These are phyloP conservation scores for Cladophialophora immunda DNA, from an alignment of 2,329 filamentous ascomycete species.

Conservation along the genomic window DNA sequence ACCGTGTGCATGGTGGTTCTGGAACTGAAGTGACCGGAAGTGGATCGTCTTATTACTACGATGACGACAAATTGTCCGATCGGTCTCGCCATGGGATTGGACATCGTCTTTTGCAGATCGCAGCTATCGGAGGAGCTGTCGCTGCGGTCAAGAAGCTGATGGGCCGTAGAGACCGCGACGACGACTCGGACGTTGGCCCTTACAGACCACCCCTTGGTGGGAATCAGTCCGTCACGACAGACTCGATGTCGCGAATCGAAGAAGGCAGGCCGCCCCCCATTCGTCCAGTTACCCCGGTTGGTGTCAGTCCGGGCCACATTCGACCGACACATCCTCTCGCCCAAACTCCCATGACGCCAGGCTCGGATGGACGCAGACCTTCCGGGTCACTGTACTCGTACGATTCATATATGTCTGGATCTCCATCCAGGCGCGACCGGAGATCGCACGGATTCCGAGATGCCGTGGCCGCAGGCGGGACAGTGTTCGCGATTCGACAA, in stretches of 20 bases:
- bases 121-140: constrained; percentile 69
- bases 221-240: constrained; percentile 56
- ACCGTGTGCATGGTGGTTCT: constrained; percentile 53
- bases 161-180: constrained; percentile 62
- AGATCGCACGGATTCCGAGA: constrained; percentile 63
- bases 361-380: constrained; percentile 32
- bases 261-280: constrained; percentile 63
- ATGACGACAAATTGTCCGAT: constrained; percentile 75
- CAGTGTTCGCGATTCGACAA: constrained; percentile 66
- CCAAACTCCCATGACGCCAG: constrained; percentile 44
- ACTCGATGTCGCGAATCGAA: constrained; percentile 57
- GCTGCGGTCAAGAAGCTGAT: constrained; percentile 68
- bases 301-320: constrained; percentile 44
- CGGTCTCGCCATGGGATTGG: constrained; percentile 65
- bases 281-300: constrained; percentile 50
- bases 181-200: constrained; percentile 62
- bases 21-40: constrained; percentile 48
- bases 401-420: constrained; percentile 50
- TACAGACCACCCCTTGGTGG: constrained; percentile 62
- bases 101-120: constrained; percentile 67
- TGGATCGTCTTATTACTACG: constrained; percentile 64
- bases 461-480: constrained; percentile 72
- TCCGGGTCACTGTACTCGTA: constrained; percentile 48
- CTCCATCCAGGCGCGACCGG: constrained; percentile 48
- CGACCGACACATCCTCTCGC: constrained; percentile 44